Base-by-base conservation (phyloP, 148 eudicot species). In the Cornus controversa region DNA sequence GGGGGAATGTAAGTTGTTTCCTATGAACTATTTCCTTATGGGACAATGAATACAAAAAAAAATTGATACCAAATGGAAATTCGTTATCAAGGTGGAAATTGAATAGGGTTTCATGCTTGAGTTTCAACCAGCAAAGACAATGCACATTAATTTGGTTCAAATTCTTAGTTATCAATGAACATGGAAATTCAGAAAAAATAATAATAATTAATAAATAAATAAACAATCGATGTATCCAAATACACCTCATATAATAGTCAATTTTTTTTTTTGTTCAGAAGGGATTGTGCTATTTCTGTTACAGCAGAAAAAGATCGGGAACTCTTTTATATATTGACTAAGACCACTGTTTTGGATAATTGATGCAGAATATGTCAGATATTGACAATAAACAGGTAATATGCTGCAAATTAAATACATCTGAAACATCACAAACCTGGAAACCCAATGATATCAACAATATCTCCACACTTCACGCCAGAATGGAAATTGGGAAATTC, bases 391-490 rank as follows among this genome's bases (percentile, higher is more conserved):
- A 18, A 16, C 64, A 28, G 9, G 1, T 34, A 7, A 14, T 28
- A 18, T 71, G 18, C 6, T 20, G 20, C 66, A 28, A 66, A 50
- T 15, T 10, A 18, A 24, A 18, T 66, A 40, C 1, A 60, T 25
- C 47, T 27, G 66, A 66, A 63, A 64, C 31, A 25, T 58, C 63
- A 75, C 83, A 80, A 76, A 95, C 99, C 99, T 89, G 97, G 97
- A 86, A 78, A 90, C 57, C 98, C 97, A 79, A 85, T 74, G 67
- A 95, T 84, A 57, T 97, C 99, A 82, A 93, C 93, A 72, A 93
- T 87, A 85, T 95, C 99, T 78, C 99, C 99, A 71, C 96, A 94
- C 82, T 95, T 95, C 67, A 93, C 98, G 73, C 86, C 68, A 36
- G 85, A 78, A 75, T 93, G 98, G 73, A 91, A 86, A 82, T 66